These are phyloP conservation scores for Trichocomaceae sp. DNA, from an alignment of 2,329 filamentous ascomycete genomes.

Conservation along the genomic window DNA sequence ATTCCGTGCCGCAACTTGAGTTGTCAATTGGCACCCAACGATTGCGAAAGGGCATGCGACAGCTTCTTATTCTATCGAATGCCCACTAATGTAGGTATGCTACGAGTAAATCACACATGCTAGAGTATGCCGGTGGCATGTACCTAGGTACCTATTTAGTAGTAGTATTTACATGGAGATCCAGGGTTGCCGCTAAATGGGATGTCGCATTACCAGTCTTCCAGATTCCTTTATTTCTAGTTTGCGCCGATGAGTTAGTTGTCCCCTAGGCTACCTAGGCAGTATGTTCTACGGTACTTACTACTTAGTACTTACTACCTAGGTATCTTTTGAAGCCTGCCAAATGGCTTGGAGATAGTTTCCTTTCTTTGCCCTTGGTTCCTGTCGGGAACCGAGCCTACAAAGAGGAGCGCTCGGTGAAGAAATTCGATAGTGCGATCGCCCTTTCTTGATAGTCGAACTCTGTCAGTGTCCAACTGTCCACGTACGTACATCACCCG, in stretches of 20 bases:
- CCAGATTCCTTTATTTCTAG: background rate
- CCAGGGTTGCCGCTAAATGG: constrained; percentile 1
- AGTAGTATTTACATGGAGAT: background rate
- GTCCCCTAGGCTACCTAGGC: background rate
- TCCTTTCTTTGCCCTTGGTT: background rate
- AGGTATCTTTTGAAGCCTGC: background rate
- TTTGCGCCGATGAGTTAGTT: constrained; percentile 5
- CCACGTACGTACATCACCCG: constrained; percentile 6
- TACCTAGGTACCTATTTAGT: no score
- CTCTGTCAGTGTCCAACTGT: constrained; percentile 8
- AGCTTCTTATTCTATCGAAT: background rate
- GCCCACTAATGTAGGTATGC: background rate
- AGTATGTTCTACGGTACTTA: background rate
- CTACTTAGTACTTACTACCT: no score
- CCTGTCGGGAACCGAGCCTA: background rate
- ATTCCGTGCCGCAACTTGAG: background rate
- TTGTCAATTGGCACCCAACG: background rate
- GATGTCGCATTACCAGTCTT: background rate
- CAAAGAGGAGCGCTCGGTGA: constrained; percentile 11
- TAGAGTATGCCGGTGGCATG: background rate
- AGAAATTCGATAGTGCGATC: constrained; percentile 7
- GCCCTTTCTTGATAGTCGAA: constrained; percentile 7
- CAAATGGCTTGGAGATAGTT: background rate
- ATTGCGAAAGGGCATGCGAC: background rate
- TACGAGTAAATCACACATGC: background rate